Evolutionary conservation across 139 green algal genomes (phyloP).

Genomic region (Gonium pectorale): DNA sequence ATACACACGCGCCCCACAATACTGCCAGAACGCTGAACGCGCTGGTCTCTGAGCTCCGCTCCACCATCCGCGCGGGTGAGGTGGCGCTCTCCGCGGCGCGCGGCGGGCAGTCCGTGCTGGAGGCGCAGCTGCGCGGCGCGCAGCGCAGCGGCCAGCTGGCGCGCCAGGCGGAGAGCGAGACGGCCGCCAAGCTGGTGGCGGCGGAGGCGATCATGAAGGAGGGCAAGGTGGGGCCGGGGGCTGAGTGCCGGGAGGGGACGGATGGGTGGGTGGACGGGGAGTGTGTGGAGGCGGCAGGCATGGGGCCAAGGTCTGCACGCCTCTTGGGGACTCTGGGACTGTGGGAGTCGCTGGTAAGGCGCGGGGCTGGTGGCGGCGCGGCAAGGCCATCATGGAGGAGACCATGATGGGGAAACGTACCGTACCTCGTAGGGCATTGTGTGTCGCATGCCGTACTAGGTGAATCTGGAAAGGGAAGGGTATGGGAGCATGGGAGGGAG

Average conservation of each 20-base stretch:
- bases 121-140: constrained; percentile 35
- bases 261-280: neutral
- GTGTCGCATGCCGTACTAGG: too few species aligned
- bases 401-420: too few species aligned
- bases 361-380: too few species aligned
- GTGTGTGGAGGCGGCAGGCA: too few species aligned
- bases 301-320: too few species aligned
- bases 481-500: too few species aligned
- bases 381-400: too few species aligned
- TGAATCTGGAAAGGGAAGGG: too few species aligned
- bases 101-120: constrained; percentile 17
- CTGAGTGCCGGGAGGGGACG: neutral
- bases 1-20: neutral
- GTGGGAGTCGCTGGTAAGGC: too few species aligned
- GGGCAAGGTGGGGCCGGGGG: neutral
- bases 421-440: too few species aligned
- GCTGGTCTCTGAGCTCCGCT: constrained; percentile 2
- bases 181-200: constrained; percentile 11
- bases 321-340: too few species aligned
- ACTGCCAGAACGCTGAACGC: neutral
- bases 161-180: neutral
- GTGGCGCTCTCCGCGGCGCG: constrained; percentile 13
- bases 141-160: constrained; percentile 9
- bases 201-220: neutral
- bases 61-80: constrained; percentile 3